These are phyloP conservation scores for Leavenworthia alabamica DNA, from an alignment of 345 rosid species.

Conservation along the genomic window DNA sequence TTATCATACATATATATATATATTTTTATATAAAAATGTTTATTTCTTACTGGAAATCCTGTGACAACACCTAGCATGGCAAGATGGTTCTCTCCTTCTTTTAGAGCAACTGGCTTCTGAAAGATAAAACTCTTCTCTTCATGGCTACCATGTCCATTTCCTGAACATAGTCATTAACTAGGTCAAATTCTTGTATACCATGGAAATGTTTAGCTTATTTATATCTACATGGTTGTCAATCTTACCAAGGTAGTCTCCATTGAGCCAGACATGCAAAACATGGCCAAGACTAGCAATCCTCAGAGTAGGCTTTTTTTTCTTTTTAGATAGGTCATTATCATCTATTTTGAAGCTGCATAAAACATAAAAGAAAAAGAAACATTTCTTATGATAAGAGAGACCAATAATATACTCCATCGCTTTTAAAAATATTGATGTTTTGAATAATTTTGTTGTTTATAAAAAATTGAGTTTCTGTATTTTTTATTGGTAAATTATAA, in stretches of 20 bases:
- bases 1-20: too few species aligned
- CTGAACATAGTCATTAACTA: slow-evolving; percentile 27
- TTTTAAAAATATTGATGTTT: too few species aligned
- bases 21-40: neutral
- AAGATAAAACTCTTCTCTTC: slow-evolving; percentile 73
- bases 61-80: slow-evolving; percentile 44
- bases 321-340: slow-evolving; percentile 35
- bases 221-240: neutral
- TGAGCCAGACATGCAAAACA: slow-evolving; percentile 61
- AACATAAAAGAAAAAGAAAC: neutral
- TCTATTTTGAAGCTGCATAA: slow-evolving; percentile 41
- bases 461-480: too few species aligned
- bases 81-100: slow-evolving; percentile 49
- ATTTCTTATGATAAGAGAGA: neutral
- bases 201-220: neutral
- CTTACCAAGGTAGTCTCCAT: slow-evolving; percentile 66
- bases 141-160: slow-evolving; percentile 74
- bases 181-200: neutral
- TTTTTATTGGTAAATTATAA: too few species aligned
- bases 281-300: slow-evolving; percentile 81
- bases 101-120: slow-evolving; percentile 37
- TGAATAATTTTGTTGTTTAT: too few species aligned
- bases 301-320: slow-evolving; percentile 39
- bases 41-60: slow-evolving; percentile 60
- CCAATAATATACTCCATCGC: too few species aligned